Evolutionary conservation across 352 stramenopile species (phyloP).

Genomic region (Phytophthora vignae): DNA sequence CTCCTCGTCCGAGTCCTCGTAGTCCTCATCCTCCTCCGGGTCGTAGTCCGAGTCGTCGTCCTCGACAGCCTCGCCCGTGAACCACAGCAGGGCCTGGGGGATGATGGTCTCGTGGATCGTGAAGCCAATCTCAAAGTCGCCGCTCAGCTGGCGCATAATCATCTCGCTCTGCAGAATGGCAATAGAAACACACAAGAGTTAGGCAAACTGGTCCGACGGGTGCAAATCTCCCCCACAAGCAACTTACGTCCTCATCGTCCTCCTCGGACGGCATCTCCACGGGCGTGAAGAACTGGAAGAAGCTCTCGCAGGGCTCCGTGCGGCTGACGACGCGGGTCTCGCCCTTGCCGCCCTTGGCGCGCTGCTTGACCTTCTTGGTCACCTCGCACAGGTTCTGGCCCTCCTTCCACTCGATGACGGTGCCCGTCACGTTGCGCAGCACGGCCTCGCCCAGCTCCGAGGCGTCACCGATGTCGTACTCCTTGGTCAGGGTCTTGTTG

Average conservation of each 20-base stretch:
- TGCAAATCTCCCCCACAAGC: background rate
- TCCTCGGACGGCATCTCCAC: conserved; percentile 89
- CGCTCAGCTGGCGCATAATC: conserved; percentile 87
- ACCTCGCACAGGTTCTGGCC: conserved; percentile 86
- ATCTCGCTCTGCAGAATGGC: conserved; percentile 66
- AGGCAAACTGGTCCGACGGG: conserved; percentile 3
- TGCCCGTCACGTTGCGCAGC: conserved; percentile 79
- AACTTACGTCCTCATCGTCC: conserved; percentile 81
- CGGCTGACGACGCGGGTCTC: conserved; percentile 81
- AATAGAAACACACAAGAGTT: conserved; percentile 20
- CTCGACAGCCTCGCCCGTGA: conserved; percentile 83
- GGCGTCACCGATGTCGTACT: conserved; percentile 90
- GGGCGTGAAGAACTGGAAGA: conserved; percentile 89
- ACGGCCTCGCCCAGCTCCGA: conserved; percentile 82
- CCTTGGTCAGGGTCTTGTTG: conserved; percentile 83
- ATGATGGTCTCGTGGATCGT: conserved; percentile 91
- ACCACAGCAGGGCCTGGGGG: conserved; percentile 87
- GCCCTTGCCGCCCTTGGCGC: conserved; percentile 79
- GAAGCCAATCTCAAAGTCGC: conserved; percentile 89
- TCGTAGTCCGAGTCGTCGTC: conserved; percentile 87
- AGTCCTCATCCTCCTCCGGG: conserved; percentile 77
- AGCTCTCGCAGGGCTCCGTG: conserved; percentile 86
- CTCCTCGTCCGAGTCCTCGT: conserved; percentile 75
- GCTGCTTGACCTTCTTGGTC: conserved; percentile 90
- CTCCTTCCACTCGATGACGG: conserved; percentile 84